Base-by-base conservation (phyloP, 345 rosid species). In the Salix dunnii region DNA sequence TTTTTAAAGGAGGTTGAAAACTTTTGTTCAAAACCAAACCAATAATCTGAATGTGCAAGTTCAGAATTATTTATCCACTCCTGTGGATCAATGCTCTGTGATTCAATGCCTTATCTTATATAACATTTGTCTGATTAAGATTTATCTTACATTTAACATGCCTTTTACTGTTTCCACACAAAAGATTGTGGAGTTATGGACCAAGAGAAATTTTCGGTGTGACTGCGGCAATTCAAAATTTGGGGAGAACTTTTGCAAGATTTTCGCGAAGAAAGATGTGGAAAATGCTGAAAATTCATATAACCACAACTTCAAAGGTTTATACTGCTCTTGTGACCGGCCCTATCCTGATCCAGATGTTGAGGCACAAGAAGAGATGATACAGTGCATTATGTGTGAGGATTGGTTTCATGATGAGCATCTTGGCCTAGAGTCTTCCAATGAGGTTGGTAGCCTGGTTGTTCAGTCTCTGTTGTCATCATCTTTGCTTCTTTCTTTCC, bases 391-490 rank as follows among this genome's bases (percentile, higher is more conserved):
- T 72, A 82, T 90, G 76, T 96, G 99, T 61, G 99, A 96, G 86
- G 99, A 96, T 82, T 93, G 98, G 99, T 91, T 92, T 84, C 98
- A 96, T n/a, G 99, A 91, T 83, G 94, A 90, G 84, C 98, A 96
- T 86, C 80, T 96, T 62, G 89, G 92, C 78, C 87, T 90, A 4
- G 88, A 79, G 66, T 65, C 92, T 68, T 81, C 94, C 21, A 85
- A 84, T 72, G 82, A 85, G 92, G 97, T 90, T 73, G 46, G 88
- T 84, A 60, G 38, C 74, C 71, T 71, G 70, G 18, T 33, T 77
- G 43, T 71, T 70, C 35, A 38, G 9, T 66, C 66, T 62, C 21
- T 0, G 27, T 48, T n/a, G 27, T 79, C 21, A 35, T 53, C 71
- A 12, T 25, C 55, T 55, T 63, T 60, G 23, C 72, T 3, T 66